Conservation (phyloP, 2,329 filamentous ascomycete genomes). For the Alternaria gansuensis region DNA sequence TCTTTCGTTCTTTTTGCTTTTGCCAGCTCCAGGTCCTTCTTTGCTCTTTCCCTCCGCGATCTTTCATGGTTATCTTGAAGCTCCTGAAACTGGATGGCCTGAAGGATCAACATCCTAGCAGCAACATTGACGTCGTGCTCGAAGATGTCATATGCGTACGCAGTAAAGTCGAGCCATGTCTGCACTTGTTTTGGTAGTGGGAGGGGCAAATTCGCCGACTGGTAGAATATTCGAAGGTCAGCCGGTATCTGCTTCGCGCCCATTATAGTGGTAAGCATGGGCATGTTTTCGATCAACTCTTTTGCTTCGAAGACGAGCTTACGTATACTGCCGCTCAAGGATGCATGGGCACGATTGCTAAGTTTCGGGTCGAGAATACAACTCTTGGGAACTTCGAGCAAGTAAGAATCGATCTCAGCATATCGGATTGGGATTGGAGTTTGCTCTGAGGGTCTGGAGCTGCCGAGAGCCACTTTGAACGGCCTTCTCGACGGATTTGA, state of each 20-base stretch:
- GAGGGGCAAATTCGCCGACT: neutral
- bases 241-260: constrained; percentile 14
- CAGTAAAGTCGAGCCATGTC: neutral
- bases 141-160: constrained; percentile 1
- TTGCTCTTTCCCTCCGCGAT: neutral
- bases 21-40: neutral
- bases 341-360: neutral
- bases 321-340: neutral
- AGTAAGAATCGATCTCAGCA: constrained; percentile 12
- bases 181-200: constrained; percentile 7
- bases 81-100: constrained; percentile 20
- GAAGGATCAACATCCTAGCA: constrained; percentile 14
- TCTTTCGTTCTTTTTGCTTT: neutral
- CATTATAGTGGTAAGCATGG: constrained; percentile 11
- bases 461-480: neutral
- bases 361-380: neutral
- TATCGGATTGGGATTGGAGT: neutral
- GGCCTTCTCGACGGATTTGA: neutral
- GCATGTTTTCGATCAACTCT: neutral
- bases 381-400: constrained; percentile 7
- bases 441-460: neutral
- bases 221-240: constrained; percentile 7
- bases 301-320: constrained; percentile 15
- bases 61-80: neutral
- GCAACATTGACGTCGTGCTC: neutral